Conservation (phyloP, 805 yeast species). For the Monosporozyma yasuniensis region DNA sequence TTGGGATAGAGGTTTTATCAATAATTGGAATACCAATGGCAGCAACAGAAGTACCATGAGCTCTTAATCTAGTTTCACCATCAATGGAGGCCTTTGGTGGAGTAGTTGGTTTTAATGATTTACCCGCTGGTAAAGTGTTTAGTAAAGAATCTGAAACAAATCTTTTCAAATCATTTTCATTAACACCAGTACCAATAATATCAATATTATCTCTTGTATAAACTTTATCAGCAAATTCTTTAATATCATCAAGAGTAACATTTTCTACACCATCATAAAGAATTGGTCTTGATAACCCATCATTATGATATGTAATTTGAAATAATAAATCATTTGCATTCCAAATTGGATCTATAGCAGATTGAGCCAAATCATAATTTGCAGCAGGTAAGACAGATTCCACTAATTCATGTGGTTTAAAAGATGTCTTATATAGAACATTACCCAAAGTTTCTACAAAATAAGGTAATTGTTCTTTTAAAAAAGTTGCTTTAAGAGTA, state of each 20-base stretch:
- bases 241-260: slow-evolving; percentile 55
- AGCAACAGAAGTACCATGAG: slow-evolving; percentile 58
- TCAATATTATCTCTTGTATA: slow-evolving; percentile 65
- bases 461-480: slow-evolving; percentile 84
- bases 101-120: slow-evolving; percentile 35
- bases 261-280: slow-evolving; percentile 58
- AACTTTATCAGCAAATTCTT: slow-evolving; percentile 53
- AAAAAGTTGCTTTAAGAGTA: slow-evolving; percentile 69
- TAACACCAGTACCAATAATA: slow-evolving; percentile 66
- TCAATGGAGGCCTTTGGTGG: slow-evolving; percentile 49
- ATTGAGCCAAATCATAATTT: slow-evolving; percentile 48
- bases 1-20: slow-evolving; percentile 49
- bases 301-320: slow-evolving; percentile 64
- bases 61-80: slow-evolving; percentile 54
- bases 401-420: slow-evolving; percentile 71
- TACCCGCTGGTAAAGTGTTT: slow-evolving; percentile 50
- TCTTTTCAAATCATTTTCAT: slow-evolving; percentile 55
- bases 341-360: slow-evolving; percentile 42
- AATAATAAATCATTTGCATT: slow-evolving; percentile 72
- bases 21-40: slow-evolving; percentile 75
- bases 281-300: slow-evolving; percentile 79
- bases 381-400: slow-evolving; percentile 82
- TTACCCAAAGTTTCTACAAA: slow-evolving; percentile 79
- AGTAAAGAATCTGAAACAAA: slow-evolving; percentile 62
- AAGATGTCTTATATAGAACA: slow-evolving; percentile 59